phyloP scores from a whole-genome alignment of 202 grass and related monocot genomes.

The Setaria italica region DNA sequence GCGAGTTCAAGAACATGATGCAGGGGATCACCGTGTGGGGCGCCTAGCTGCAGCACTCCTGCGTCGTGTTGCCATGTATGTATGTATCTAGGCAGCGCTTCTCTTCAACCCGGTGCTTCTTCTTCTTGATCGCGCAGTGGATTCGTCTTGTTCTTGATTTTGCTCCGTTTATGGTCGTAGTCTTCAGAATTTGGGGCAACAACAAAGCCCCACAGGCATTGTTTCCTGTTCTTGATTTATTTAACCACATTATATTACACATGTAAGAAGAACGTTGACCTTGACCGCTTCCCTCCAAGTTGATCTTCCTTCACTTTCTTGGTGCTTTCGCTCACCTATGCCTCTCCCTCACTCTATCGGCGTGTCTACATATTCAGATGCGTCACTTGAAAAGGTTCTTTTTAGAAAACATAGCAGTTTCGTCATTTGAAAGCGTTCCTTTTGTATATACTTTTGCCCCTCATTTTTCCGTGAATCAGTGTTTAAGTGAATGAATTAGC shows the following conservation, averaged over 20 bases:
- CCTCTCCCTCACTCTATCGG: not conserved
- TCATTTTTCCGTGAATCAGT: not conserved
- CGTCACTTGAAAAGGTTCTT: conserved; percentile 9
- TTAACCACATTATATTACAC: not conserved
- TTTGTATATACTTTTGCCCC: not conserved
- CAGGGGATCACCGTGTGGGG: conserved; percentile 75
- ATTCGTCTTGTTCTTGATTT: conserved; percentile 39
- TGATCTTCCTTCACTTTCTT: conserved; percentile 32
- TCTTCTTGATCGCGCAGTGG: conserved; percentile 6
- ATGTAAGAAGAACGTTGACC: conserved; percentile 41
- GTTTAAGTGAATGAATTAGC: not conserved
- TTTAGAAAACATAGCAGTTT: not conserved
- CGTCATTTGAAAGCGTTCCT: not conserved
- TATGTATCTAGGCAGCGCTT: conserved; percentile 51
- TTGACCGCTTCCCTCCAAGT: conserved; percentile 33
- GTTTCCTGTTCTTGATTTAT: conserved; percentile 10
- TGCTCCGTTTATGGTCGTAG: conserved; percentile 19
- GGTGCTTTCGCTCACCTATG: conserved; percentile 26
- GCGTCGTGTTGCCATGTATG: conserved; percentile 45
- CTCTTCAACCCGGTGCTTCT: not conserved
- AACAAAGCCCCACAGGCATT: not conserved
- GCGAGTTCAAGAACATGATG: conserved; percentile 91
- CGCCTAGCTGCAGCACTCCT: conserved; percentile 45
- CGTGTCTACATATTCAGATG: conserved; percentile 10
- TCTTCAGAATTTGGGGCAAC: conserved; percentile 18